These are phyloP conservation scores for Penicillium glabrum DNA, from an alignment of 2,329 filamentous ascomycete species.

Conservation along the genomic window DNA sequence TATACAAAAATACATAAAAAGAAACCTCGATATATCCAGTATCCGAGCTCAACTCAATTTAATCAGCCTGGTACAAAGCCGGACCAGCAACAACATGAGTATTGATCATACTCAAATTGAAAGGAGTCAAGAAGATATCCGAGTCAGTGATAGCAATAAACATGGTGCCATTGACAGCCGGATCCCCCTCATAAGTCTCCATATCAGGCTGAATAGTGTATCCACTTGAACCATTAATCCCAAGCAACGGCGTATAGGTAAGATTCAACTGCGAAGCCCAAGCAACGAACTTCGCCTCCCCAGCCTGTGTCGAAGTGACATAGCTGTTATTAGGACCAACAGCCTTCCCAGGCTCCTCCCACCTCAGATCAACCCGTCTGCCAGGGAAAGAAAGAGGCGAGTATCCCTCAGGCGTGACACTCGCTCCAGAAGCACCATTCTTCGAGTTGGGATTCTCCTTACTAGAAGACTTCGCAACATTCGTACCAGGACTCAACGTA, in stretches of 20 bases:
- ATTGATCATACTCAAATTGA: conserved; percentile 73
- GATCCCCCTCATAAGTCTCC: conserved; percentile 66
- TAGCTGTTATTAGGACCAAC: conserved; percentile 84
- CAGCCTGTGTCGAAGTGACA: conserved; percentile 62
- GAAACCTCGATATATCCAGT: background rate
- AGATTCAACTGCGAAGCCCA: conserved; percentile 78
- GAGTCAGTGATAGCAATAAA: conserved; percentile 74
- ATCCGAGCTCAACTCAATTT: conserved; percentile 25
- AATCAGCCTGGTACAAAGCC: conserved; percentile 76
- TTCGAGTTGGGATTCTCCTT: conserved; percentile 51
- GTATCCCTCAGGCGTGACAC: conserved; percentile 67
- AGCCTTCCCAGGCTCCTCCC: conserved; percentile 67
- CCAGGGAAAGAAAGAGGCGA: conserved; percentile 73
- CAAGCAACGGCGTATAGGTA: conserved; percentile 65
- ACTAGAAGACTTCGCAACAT: conserved; percentile 40
- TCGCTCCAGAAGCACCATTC: conserved; percentile 59
- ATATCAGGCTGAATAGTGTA: conserved; percentile 72
- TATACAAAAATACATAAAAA: too few relatives aligned
- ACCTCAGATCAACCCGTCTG: conserved; percentile 67
- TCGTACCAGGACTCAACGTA: conserved; percentile 48
- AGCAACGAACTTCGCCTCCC: conserved; percentile 63
- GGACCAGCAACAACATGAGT: conserved; percentile 71
- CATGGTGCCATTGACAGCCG: conserved; percentile 73
- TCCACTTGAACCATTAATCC: conserved; percentile 52
- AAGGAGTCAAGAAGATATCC: conserved; percentile 69